Base-by-base conservation (phyloP, 345 rosid species). In the Salix koriyanagi region DNA sequence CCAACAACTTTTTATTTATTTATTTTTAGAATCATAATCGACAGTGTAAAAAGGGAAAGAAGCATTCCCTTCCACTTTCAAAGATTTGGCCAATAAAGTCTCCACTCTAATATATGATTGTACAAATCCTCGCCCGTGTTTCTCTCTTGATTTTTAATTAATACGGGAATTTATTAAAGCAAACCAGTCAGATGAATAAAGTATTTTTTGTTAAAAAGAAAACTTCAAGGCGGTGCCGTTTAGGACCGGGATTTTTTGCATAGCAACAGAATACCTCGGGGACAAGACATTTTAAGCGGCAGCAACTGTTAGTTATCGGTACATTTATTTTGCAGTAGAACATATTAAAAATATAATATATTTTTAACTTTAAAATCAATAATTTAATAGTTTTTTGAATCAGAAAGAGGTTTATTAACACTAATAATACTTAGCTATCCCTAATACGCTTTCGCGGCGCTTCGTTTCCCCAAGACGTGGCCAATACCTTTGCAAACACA, bases 401-500 rank as follows among this genome's bases (percentile, higher is more conserved):
- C 37, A 41, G 44, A 41, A 41, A 41, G 44, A 41, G 37, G 37
- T 36, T 36, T 36, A 36, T 36, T 36, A 36, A 36, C 37, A 5
- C 37, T 36, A 36, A 36, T 5, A 36, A 36, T 36, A 36, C 37
- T 5, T 28, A 34, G 21, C 50, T 3, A 8, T 12, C 64, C 25
- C 21, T 8, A 10, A 7, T 26, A 50, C 75, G 61, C 23, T 19
- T 65, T 44, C 78, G 67, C 75, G 77, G 81, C 67, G 78, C 37
- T n/a, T 4, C 67, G 21, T 46, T 34, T 67, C 15, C 56, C 42
- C 44, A 7, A 56, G 62, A 42, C 44, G 50, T 44, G n/a, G 23
- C 66, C 23, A 6, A 1, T 2, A 3, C 1, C 1, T 16, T 4
- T 18, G 12, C 21, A 3, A n/a, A 0, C 39, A 30, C 26, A 18